These are phyloP conservation scores for Rhodotorula glutinis DNA, from an alignment of 1,284 basidiomycete genomes.

Conservation along the genomic window DNA sequence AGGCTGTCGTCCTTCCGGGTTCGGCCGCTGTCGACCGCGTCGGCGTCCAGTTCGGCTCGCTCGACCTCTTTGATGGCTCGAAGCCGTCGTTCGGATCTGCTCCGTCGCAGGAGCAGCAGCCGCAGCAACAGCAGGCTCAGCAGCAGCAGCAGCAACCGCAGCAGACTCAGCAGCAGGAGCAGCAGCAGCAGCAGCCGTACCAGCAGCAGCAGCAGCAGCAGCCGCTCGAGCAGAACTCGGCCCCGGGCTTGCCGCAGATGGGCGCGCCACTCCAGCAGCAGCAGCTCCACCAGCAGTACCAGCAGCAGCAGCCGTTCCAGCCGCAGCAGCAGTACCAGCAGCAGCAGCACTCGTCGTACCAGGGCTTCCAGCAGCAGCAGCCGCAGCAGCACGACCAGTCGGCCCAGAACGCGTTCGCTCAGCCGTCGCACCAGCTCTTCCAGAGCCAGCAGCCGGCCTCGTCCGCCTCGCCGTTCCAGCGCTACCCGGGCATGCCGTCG, in stretches of 20 bases:
- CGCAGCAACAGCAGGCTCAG: slow-evolving; percentile 5
- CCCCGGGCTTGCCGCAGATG: slow-evolving; percentile 9
- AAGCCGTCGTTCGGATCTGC: slow-evolving; percentile 30
- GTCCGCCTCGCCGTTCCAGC: slow-evolving; percentile 28
- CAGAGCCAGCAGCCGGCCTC: slow-evolving; percentile 14
- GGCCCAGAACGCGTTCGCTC: slow-evolving; percentile 31
- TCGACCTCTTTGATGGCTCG: slow-evolving; percentile 32
- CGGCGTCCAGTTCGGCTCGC: slow-evolving; percentile 37
- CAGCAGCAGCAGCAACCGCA: slow-evolving; percentile 12
- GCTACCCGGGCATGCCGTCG: slow-evolving; percentile 30
- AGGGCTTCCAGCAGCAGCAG: slow-evolving; percentile 11
- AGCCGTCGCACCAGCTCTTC: slow-evolving; percentile 30
- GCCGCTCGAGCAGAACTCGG: slow-evolving; percentile 1
- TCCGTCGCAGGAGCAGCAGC: slow-evolving; percentile 11
- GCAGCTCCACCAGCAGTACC: slow-evolving; percentile 10
- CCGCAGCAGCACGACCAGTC: slow-evolving; percentile 22
- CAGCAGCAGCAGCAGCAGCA: slow-evolving; percentile 8
- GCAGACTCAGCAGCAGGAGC: slow-evolving; percentile 12
- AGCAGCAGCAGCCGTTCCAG: slow-evolving; percentile 18
- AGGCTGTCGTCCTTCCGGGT: slow-evolving; percentile 38
- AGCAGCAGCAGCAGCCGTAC: slow-evolving; percentile 14
- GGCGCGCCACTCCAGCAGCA: slow-evolving; percentile 11
- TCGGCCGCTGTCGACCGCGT: slow-evolving; percentile 23
- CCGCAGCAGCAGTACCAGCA: slow-evolving; percentile 14
- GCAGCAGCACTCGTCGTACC: slow-evolving; percentile 18